Evolutionary conservation across 1,284 basidiomycete species (phyloP).

Genomic region (Entoloma clypeatum): DNA sequence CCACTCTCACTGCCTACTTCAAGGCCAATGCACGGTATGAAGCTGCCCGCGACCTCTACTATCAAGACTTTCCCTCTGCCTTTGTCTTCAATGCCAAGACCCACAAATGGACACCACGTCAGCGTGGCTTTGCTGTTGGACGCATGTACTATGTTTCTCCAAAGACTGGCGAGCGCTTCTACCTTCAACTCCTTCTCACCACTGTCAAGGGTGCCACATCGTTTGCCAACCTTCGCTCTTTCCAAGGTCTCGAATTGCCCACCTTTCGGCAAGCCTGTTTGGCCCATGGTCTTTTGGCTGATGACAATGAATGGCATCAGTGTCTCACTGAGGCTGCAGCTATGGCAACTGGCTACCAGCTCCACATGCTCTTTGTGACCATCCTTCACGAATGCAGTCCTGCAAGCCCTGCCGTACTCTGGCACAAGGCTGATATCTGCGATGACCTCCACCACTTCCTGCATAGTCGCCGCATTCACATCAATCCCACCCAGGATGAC

Average conservation of each 20-base stretch:
- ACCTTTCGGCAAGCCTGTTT: conserved; percentile 35
- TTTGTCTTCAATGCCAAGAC: conserved; percentile 15
- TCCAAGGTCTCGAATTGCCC: conserved; percentile 21
- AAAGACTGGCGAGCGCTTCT: no score
- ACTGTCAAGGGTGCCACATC: no score
- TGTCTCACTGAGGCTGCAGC: conserved; percentile 39
- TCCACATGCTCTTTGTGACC: conserved; percentile 38
- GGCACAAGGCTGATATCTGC: no score
- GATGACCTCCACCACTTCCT: no score
- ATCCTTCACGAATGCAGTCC: conserved; percentile 34
- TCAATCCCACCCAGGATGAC: no score
- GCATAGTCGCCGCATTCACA: no score
- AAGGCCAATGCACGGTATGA: conserved; percentile 28
- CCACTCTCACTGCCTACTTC: conserved; percentile 35
- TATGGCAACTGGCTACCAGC: conserved; percentile 36
- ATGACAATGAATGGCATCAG: conserved; percentile 41
- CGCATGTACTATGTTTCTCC: no score
- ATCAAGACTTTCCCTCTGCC: conserved; percentile 33
- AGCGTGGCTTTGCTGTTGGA: conserved; percentile 20
- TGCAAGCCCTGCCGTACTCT: conserved; percentile 30
- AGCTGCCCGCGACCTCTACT: conserved; percentile 16
- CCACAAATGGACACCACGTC: conserved; percentile 20
- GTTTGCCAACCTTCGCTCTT: conserved; percentile 30
- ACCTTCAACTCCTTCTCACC: no score
- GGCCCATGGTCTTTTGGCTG: conserved; percentile 36